These are phyloP conservation scores for Amanita subjunquillea DNA, from an alignment of 768 basidiomycete genomes.

Conservation along the genomic window DNA sequence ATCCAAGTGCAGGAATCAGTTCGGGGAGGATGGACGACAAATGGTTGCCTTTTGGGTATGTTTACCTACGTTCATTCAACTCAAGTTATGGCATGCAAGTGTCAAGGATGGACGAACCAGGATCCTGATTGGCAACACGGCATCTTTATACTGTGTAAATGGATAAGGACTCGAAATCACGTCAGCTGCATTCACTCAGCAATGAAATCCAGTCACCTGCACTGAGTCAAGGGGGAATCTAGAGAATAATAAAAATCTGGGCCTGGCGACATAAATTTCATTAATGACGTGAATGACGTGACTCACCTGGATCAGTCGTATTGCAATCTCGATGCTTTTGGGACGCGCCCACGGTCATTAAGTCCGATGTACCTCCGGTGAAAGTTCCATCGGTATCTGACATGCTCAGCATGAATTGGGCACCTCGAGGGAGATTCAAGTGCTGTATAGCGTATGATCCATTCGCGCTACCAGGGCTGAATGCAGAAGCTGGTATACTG, in stretches of 20 bases:
- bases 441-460: conserved; percentile 13
- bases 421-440: conserved; percentile 1
- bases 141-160: conserved; percentile 14
- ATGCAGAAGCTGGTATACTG: conserved; percentile 15
- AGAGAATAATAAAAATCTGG: conserved; percentile 18
- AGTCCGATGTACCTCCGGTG: conserved; percentile 14
- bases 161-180: conserved; percentile 12
- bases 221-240: conserved; percentile 15
- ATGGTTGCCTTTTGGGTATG: conserved; percentile 14
- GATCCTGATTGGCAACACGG: conserved; percentile 16
- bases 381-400: conserved; percentile 17
- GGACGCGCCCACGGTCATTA: conserved; percentile 14
- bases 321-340: conserved; percentile 11
- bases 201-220: conserved; percentile 14
- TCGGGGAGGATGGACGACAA: conserved; percentile 11
- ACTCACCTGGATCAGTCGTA: conserved; percentile 15
- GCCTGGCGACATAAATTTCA: conserved; percentile 6
- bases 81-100: background rate
- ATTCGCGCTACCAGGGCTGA: conserved; percentile 5
- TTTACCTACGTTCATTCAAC: conserved; percentile 11
- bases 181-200: background rate
- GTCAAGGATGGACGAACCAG: conserved; percentile 10
- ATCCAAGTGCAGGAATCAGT: conserved; percentile 15
- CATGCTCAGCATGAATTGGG: conserved; percentile 15
- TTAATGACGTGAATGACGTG: background rate